A percentile compares a stretch with the other conserved stretches of the same genome.
Conservation (phyloP, 805 yeast species). For the Ogataea wickerhamii region DNA sequence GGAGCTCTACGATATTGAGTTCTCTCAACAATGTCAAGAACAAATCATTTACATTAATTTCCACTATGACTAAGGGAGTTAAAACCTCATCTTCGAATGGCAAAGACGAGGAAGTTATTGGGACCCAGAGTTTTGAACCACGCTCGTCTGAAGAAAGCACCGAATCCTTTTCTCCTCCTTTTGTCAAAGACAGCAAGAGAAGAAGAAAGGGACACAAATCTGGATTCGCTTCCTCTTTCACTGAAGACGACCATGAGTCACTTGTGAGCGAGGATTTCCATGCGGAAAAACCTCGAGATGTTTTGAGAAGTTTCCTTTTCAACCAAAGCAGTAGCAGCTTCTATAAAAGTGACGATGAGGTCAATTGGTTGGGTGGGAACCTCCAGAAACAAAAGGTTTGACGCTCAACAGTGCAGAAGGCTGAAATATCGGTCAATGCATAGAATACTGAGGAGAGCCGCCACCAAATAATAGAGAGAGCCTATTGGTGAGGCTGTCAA, state of each 20-base stretch:
- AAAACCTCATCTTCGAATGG: not conserved
- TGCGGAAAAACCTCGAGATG: slow-evolving; percentile 8
- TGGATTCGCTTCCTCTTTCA: not conserved
- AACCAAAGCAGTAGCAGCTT: slow-evolving; percentile 9
- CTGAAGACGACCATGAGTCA: slow-evolving; percentile 6
- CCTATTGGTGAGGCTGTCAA: too few relatives aligned
- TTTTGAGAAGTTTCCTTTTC: slow-evolving; percentile 8
- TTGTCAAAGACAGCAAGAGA: slow-evolving; percentile 4
- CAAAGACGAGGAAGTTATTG: not conserved
- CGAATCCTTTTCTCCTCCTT: slow-evolving; percentile 7
- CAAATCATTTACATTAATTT: slow-evolving; percentile 18
- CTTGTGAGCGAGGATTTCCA: slow-evolving; percentile 1
- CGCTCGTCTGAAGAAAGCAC: slow-evolving; percentile 11
- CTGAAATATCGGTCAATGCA: too few relatives aligned
- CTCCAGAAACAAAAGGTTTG: slow-evolving; percentile 15
- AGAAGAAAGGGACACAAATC: slow-evolving; percentile 5
- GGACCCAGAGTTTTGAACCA: slow-evolving; percentile 1
- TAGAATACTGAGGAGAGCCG: too few relatives aligned
- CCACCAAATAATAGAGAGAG: too few relatives aligned
- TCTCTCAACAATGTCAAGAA: slow-evolving; percentile 9
- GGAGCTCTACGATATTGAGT: slow-evolving; percentile 6
- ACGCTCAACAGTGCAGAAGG: too few relatives aligned
- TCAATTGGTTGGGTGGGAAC: slow-evolving; percentile 26
- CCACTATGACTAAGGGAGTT: slow-evolving; percentile 18
- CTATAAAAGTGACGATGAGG: slow-evolving; percentile 20